phyloP scores from a whole-genome alignment of 2,329 filamentous ascomycete species.

The Lachnellula hyalina region DNA sequence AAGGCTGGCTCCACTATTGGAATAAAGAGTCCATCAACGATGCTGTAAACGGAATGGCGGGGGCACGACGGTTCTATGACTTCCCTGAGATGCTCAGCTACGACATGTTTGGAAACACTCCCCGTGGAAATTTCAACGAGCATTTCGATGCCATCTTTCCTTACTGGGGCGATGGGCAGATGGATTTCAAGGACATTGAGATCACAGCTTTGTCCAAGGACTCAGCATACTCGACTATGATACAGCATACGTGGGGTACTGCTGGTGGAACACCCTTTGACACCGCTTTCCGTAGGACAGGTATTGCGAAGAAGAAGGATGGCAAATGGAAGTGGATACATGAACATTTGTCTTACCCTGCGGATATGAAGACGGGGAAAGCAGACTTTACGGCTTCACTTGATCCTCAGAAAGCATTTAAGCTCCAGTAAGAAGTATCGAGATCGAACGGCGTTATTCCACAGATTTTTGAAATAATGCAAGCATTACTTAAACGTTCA shows the following conservation, averaged over 20 bases:
- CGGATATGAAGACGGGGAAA: slow-evolving; percentile 5
- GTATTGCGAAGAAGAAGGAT: slow-evolving; percentile 2
- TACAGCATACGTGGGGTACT: slow-evolving; percentile 3
- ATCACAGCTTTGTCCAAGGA: not conserved
- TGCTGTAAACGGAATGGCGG: slow-evolving; percentile 2
- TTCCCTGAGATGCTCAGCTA: slow-evolving; percentile 1
- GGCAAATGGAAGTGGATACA: slow-evolving; percentile 4
- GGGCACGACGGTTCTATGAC: slow-evolving; percentile 1
- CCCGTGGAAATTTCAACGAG: not conserved
- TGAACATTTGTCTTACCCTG: slow-evolving; percentile 2
- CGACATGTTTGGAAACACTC: slow-evolving; percentile 5
- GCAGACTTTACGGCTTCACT: not conserved
- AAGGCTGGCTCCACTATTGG: slow-evolving; percentile 1
- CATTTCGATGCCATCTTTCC: slow-evolving; percentile 5
- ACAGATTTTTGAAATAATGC: too few relatives aligned
- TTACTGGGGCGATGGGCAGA: not conserved
- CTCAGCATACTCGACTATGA: not conserved
- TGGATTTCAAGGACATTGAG: slow-evolving; percentile 2
- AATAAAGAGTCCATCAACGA: not conserved
- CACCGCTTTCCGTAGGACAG: not conserved
- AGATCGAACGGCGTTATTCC: too few relatives aligned
- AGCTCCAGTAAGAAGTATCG: too few relatives aligned
- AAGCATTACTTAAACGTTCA: too few relatives aligned
- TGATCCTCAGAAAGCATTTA: too few relatives aligned
- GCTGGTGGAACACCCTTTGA: slow-evolving; percentile 1